Evolutionary conservation across 495 filamentous ascomycete species (phyloP).

Genomic region (Penicillium mononematosum): DNA sequence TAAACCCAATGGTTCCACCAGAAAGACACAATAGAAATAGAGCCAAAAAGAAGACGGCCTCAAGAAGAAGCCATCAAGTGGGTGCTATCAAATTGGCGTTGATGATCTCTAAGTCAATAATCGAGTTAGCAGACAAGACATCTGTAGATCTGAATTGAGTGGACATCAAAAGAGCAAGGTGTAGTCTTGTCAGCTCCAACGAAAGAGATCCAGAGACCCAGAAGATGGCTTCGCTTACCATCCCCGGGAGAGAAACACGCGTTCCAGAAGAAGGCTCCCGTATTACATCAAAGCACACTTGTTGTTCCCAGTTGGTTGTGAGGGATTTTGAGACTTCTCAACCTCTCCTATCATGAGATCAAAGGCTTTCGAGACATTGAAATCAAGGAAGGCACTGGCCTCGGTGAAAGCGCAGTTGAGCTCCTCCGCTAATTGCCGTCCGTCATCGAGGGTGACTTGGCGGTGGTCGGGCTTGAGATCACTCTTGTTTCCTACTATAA

Average conservation of each 20-base stretch:
- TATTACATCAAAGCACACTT: constrained; percentile 84
- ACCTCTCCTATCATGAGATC: constrained; percentile 93
- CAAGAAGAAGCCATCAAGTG: constrained; percentile 3
- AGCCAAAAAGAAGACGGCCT: neutral
- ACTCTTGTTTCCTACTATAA: constrained; percentile 95
- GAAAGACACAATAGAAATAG: constrained; percentile 14
- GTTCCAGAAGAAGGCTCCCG: neutral
- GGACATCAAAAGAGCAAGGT: neutral
- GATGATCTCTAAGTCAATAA: constrained; percentile 2
- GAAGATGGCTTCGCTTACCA: constrained; percentile 8
- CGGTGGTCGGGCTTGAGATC: constrained; percentile 91
- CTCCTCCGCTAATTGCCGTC: constrained; percentile 74
- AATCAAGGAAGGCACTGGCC: constrained; percentile 87
- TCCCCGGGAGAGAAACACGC: neutral
- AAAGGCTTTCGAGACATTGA: constrained; percentile 90
- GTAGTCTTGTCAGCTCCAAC: neutral
- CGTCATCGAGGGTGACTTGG: constrained; percentile 83
- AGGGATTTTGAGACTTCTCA: constrained; percentile 91
- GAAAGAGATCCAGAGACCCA: neutral
- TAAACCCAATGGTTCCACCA: constrained; percentile 6
- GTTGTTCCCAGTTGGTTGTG: constrained; percentile 70
- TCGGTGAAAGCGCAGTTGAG: constrained; percentile 94
- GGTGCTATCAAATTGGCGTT: neutral
- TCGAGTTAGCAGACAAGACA: constrained; percentile 7
- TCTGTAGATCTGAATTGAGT: neutral